Base-by-base conservation (phyloP, 805 yeast species). In the Zygotorulaspora chibaensis region DNA sequence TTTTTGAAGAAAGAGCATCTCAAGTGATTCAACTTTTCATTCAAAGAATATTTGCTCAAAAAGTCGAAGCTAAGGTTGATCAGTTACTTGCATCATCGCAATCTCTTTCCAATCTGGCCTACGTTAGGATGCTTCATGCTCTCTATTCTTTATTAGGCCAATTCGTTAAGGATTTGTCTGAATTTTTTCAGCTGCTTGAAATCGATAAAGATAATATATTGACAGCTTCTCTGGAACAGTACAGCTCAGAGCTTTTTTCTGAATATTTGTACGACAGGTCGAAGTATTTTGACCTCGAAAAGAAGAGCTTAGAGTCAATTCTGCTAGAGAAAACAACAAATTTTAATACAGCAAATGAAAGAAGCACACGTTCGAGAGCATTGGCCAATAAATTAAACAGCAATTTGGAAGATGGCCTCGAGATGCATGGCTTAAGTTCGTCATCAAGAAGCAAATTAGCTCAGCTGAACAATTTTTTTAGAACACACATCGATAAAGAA, bases 31-130 rank as follows among this genome's bases (percentile, higher is more conserved):
- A 78, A 40, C 74, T 83, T 3, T 84, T 91, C 58, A 69, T 87
- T 29, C 87, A 84, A 58, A 75, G 95, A 55, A 72, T 85, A 9
- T 86, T 83, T 65, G 89, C 84, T 0, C 91, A 86, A 63, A 76
- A 86, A 52, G 67, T 84, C 27, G 76, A 77, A 51, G 71, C 77
- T 15, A 73, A 78, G 55, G 70, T 82, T 13, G 81, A 80, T 49
- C 66, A 76, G 1, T 68, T 86, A 27, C 65, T 89, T 27, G 80
- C 75, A 41, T 77, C 75, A 45, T 82, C 96, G 0, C 74, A 77
- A 39, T 74, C 84, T 1, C 69, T 77, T 6, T 79, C 87, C 18
- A 72, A 80, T 2, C 67, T 89, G 42, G 84, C 95, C 0, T 87
- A 84, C 59, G 80, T 89, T 2, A 75, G 98, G 57, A 74, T 83